Conservation (phyloP, 768 basidiomycete species). For the Amanita pseudoporphyria region DNA sequence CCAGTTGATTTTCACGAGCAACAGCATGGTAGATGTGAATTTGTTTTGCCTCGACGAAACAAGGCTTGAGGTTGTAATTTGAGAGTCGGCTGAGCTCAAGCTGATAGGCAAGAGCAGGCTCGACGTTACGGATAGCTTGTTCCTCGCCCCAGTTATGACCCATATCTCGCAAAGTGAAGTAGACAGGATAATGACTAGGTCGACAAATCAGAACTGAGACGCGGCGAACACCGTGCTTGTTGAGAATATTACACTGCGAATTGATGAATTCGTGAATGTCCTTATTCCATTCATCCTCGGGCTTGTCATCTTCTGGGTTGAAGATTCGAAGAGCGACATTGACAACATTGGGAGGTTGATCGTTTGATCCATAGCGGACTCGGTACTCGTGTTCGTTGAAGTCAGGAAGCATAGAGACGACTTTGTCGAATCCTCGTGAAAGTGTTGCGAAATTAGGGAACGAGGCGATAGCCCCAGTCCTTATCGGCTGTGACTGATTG, state of each 20-base stretch:
- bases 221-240: constrained; percentile 78
- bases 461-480: constrained; percentile 86
- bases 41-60: constrained; percentile 94
- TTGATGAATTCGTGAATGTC: constrained; percentile 67
- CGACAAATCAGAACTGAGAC: constrained; percentile 90
- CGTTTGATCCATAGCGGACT: constrained; percentile 63
- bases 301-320: constrained; percentile 65
- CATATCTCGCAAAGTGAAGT: constrained; percentile 80
- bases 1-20: constrained; percentile 94
- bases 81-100: constrained; percentile 94
- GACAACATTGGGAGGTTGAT: constrained; percentile 84
- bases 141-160: constrained; percentile 84
- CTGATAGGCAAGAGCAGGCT: constrained; percentile 97
- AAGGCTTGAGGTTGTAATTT: constrained; percentile 94
- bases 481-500: constrained; percentile 80
- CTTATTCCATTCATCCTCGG: constrained; percentile 70
- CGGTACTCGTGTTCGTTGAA: constrained; percentile 66
- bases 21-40: constrained; percentile 97
- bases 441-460: constrained; percentile 71
- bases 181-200: constrained; percentile 84
- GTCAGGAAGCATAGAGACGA: constrained; percentile 61
- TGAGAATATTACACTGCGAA: constrained; percentile 49
- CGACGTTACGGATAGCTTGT: constrained; percentile 94
- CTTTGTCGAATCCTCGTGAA: constrained; percentile 62
- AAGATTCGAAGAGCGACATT: constrained; percentile 91